Conservation (phyloP, 768 basidiomycete species). For the Boletellus emodensis region DNA sequence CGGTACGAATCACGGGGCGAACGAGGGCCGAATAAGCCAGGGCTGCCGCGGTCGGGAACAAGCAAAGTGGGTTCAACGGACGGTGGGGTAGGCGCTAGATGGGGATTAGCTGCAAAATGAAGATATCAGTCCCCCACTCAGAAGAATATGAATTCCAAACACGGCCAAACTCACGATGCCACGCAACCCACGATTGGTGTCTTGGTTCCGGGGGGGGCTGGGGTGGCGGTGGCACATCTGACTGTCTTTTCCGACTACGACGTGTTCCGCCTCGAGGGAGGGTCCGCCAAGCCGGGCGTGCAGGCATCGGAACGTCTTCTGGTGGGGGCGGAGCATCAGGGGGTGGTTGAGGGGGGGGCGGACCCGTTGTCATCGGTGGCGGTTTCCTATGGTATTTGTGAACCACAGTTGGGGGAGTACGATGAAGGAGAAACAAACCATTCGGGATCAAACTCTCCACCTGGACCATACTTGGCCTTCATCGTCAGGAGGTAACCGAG, state of each 20-base stretch:
- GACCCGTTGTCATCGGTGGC: constrained; percentile 35
- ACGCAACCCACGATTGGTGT: constrained; percentile 55
- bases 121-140: constrained; percentile 1
- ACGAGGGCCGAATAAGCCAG: constrained; percentile 76
- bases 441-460: constrained; percentile 81
- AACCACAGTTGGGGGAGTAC: background rate
- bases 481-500: constrained; percentile 66
- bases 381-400: constrained; percentile 40
- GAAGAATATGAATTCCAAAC: constrained; percentile 7
- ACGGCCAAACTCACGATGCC: constrained; percentile 55
- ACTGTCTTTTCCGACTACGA: constrained; percentile 42
- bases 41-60: constrained; percentile 54
- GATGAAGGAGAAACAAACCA: constrained; percentile 45
- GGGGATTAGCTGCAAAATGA: constrained; percentile 51
- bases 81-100: constrained; percentile 54
- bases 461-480: constrained; percentile 77
- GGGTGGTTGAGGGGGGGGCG: constrained; percentile 43
- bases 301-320: constrained; percentile 36
- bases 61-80: constrained; percentile 55
- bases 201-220: constrained; percentile 38
- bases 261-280: constrained; percentile 37
- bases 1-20: constrained; percentile 47
- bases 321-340: constrained; percentile 42
- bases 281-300: constrained; percentile 62
- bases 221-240: constrained; percentile 31